Evolutionary conservation across 2,329 filamentous ascomycete species (phyloP).

Genomic region (Geosmithia flava): DNA sequence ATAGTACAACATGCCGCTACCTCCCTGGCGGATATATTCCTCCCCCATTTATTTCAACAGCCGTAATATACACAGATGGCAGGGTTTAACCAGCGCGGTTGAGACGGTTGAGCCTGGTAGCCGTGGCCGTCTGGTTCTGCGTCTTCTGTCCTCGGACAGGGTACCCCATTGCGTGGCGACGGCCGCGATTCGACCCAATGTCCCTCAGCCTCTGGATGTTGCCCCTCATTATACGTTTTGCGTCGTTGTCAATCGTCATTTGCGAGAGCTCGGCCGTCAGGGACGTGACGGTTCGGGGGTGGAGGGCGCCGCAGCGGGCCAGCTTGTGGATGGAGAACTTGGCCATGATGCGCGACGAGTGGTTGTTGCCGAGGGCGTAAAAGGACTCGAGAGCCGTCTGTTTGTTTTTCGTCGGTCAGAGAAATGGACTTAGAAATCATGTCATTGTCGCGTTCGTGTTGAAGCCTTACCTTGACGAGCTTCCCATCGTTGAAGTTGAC

Average conservation of each 20-base stretch:
- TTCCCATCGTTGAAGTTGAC: conserved; percentile 74
- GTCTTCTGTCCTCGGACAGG: conserved; percentile 87
- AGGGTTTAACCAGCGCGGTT: conserved; percentile 14
- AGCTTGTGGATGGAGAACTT: conserved; percentile 80
- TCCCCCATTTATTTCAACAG: neutral
- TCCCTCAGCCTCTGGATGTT: conserved; percentile 81
- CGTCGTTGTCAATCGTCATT: conserved; percentile 90
- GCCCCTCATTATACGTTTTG: conserved; percentile 63
- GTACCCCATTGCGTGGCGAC: conserved; percentile 83
- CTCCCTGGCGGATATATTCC: neutral
- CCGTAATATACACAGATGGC: neutral
- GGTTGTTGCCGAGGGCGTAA: conserved; percentile 68
- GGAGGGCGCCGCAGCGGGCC: conserved; percentile 63
- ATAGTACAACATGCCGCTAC: neutral
- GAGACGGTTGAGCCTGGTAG: conserved; percentile 49
- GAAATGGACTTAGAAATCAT: neutral
- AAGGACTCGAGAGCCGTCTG: conserved; percentile 70
- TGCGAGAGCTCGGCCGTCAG: conserved; percentile 75
- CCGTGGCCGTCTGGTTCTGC: conserved; percentile 54
- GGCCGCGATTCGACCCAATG: conserved; percentile 81
- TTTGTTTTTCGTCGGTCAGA: conserved; percentile 1
- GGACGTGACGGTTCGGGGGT: conserved; percentile 64
- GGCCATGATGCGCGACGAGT: conserved; percentile 67
- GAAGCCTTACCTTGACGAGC: conserved; percentile 60
- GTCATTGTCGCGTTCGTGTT: neutral